Conservation (phyloP, 2,329 filamentous ascomycete genomes). For the Aureobasidium melanogenum region DNA sequence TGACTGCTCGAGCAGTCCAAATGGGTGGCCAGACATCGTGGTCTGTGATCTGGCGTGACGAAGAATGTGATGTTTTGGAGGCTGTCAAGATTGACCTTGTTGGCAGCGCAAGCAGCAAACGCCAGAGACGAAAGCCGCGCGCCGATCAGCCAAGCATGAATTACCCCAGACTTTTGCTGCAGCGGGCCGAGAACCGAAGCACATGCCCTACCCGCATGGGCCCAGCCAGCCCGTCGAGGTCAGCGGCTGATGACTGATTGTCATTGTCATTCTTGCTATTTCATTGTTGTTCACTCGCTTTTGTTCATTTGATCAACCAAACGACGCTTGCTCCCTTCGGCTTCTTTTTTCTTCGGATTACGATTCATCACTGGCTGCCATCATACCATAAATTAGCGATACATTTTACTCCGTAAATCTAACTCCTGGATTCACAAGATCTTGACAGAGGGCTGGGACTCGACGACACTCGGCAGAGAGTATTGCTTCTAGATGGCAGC, state of each 20-base stretch:
- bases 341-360: not conserved
- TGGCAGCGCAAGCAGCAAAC: not conserved
- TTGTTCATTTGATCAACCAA: not conserved
- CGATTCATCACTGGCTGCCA: not conserved
- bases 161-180: not conserved
- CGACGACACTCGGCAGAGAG: not conserved
- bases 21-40: slow-evolving; percentile 6
- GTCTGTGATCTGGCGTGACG: not conserved
- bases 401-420: not conserved
- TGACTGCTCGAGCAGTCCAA: slow-evolving; percentile 59
- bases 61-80: not conserved
- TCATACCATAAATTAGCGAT: not conserved
- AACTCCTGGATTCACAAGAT: not conserved
- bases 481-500: slow-evolving; percentile 15
- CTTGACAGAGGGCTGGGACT: not conserved
- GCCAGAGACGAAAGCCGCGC: not conserved
- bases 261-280: not conserved
- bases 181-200: not conserved
- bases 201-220: not conserved
- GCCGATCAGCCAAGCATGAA: slow-evolving; percentile 2
- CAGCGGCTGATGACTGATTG: not conserved
- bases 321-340: not conserved
- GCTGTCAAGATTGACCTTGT: not conserved
- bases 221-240: not conserved
- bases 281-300: not conserved